Percentiles rank a stretch among this genome's conserved stretches.
phyloP scores from a whole-genome alignment of 176 grass and related monocot species.

The Carex cristatella region DNA sequence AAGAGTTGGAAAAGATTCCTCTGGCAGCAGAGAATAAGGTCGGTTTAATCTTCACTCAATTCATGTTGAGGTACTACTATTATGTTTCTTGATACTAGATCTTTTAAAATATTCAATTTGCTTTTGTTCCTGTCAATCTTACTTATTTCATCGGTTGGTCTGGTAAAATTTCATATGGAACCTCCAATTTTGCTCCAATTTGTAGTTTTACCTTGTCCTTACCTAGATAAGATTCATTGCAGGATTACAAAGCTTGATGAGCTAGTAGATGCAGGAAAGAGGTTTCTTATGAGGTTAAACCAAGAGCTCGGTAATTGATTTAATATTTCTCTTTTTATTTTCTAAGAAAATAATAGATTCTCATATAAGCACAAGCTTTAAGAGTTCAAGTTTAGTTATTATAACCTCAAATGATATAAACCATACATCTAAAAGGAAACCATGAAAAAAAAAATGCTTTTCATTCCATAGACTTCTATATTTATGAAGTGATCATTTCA shows the following conservation, averaged over 20 bases:
- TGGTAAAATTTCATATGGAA: background rate
- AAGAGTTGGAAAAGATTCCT: background rate
- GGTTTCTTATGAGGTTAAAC: constrained; percentile 40
- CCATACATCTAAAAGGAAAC: background rate
- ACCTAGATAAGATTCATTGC: background rate
- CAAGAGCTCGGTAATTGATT: constrained; percentile 38
- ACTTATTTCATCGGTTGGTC: background rate
- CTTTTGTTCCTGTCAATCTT: background rate
- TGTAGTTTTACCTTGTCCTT: background rate
- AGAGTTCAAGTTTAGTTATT: too few species aligned
- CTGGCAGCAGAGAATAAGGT: background rate
- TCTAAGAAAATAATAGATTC: background rate
- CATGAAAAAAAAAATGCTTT: background rate
- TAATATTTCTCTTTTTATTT: background rate
- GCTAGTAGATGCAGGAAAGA: constrained; percentile 43
- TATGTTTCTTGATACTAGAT: background rate
- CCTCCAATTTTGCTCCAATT: background rate
- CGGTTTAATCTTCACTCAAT: constrained; percentile 28
- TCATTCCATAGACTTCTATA: background rate
- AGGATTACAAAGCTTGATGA: constrained; percentile 53
- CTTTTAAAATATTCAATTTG: background rate
- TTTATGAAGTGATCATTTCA: background rate
- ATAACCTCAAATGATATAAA: background rate
- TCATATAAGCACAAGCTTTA: too few species aligned
- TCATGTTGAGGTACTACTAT: constrained; percentile 34